Base-by-base conservation (phyloP, 2,329 filamentous ascomycete genomes). In the Scytalidium sp. region DNA sequence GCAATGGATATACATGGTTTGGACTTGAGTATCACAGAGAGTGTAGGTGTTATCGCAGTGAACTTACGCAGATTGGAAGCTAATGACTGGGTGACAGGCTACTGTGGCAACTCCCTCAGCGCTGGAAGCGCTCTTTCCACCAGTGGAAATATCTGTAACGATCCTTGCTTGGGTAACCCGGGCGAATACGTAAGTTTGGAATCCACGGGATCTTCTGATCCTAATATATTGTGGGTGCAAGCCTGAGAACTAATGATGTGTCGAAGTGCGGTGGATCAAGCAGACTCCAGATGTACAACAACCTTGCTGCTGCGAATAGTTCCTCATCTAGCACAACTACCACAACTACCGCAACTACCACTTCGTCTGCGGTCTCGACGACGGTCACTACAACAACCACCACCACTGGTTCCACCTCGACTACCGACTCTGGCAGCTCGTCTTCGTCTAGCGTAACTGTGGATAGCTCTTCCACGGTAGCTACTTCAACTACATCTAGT, bases 21-120 rank as follows among this genome's bases (percentile, higher is more conserved):
- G 68, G 67, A 6, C 39, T 69, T 1, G 67, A 70, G 50, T 70
- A 69, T 52, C 56, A 57, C 3, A 51, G 54, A 15, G 62, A 65
- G 45, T 66, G 64, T 49, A 49, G 13, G 40, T 25, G 22, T 21
- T 27, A 13, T 27, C 25, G 42, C 10, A 44, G 15, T 19, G 8
- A 7, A 9, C 42, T n/a, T 21, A 8, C 15, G n/a, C 9, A 42
- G 17, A 21, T 2, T 3, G 15, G 1, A 17, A 29, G 36, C 40
- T 50, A 21, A 48, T 20, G 8, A 17, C 21, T n/a, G n/a, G n/a
- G n/a, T 19, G 13, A 43, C 46, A 58, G 56, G 57, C 42, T 65
- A 59, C 23, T 64, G 61, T 49, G 63, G 55, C 0, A 58, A 63
- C 41, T 41, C 43, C 2, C 42, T 66, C 17, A 55, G 49, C 19